phyloP scores from a whole-genome alignment of 441 rosid species.

The Adansonia gregorii region DNA sequence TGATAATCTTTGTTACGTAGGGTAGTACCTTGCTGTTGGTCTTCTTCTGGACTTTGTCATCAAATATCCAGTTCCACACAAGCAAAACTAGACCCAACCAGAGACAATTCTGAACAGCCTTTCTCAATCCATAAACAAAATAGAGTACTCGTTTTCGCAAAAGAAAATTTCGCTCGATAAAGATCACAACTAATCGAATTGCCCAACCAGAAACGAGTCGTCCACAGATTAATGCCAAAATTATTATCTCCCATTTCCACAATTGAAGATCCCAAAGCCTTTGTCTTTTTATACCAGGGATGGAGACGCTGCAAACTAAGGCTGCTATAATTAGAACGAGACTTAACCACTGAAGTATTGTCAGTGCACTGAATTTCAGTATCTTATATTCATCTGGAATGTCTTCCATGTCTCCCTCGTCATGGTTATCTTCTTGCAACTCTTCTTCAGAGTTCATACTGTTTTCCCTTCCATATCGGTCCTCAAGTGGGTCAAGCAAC shows the following conservation, averaged over 20 bases:
- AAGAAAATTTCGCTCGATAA: slow-evolving; percentile 55
- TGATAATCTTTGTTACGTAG: slow-evolving; percentile 46
- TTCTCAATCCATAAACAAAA: slow-evolving; percentile 71
- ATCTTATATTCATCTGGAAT: slow-evolving; percentile 37
- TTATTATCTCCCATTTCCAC: slow-evolving; percentile 70
- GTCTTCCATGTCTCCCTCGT: slow-evolving; percentile 39
- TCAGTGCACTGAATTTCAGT: slow-evolving; percentile 26
- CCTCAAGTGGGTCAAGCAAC: slow-evolving; percentile 44
- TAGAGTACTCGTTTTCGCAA: slow-evolving; percentile 59
- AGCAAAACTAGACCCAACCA: slow-evolving; percentile 61
- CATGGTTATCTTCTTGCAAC: slow-evolving; percentile 11
- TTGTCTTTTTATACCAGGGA: slow-evolving; percentile 38
- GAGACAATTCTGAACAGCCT: slow-evolving; percentile 63
- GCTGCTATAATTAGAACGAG: slow-evolving; percentile 36
- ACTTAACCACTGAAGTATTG: slow-evolving; percentile 39
- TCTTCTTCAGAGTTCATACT: slow-evolving; percentile 18
- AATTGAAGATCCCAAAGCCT: slow-evolving; percentile 53
- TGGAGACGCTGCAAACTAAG: slow-evolving; percentile 43
- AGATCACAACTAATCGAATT: slow-evolving; percentile 52
- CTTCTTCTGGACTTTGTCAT: slow-evolving; percentile 35
- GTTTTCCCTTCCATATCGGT: slow-evolving; percentile 24
- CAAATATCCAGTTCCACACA: slow-evolving; percentile 52
- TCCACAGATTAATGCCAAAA: slow-evolving; percentile 59
- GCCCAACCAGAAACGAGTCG: slow-evolving; percentile 57
- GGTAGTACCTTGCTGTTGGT: slow-evolving; percentile 42